phyloP scores from a whole-genome alignment of 1,284 basidiomycete species.

The Farysia itapuensis region DNA sequence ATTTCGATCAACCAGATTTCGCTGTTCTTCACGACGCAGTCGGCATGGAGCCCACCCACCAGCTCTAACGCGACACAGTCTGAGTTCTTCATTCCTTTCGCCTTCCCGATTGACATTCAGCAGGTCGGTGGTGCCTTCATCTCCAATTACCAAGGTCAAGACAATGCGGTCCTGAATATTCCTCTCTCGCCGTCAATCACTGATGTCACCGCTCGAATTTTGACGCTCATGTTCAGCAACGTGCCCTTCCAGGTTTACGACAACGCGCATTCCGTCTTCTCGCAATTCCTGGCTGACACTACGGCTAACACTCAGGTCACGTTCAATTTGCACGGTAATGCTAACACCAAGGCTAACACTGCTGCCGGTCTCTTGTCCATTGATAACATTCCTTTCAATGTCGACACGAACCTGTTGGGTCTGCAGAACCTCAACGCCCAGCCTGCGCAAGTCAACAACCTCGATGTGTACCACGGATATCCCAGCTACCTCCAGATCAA shows the following conservation, averaged over 20 bases:
- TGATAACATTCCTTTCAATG: conserved; percentile 69
- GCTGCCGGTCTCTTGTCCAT: conserved; percentile 70
- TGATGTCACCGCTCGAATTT: conserved; percentile 68
- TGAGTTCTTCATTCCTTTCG: conserved; percentile 72
- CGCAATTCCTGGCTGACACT: conserved; percentile 71
- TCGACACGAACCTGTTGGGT: conserved; percentile 69
- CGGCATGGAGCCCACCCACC: conserved; percentile 65
- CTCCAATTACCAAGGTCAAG: conserved; percentile 65
- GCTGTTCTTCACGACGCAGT: conserved; percentile 67
- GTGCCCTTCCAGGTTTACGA: conserved; percentile 69
- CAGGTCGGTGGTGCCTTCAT: conserved; percentile 70
- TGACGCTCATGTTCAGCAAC: conserved; percentile 68
- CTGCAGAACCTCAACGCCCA: conserved; percentile 70
- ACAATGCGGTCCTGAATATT: conserved; percentile 69
- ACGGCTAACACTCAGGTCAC: conserved; percentile 65
- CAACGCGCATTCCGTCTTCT: conserved; percentile 66
- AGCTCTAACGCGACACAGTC: conserved; percentile 69
- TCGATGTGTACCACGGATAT: conserved; percentile 75
- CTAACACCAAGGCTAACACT: conserved; percentile 68
- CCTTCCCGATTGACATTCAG: conserved; percentile 71
- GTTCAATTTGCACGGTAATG: conserved; percentile 67
- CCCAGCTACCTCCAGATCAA: conserved; percentile 72
- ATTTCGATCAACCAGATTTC: conserved; percentile 70
- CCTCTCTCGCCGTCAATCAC: conserved; percentile 69
- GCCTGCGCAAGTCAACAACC: conserved; percentile 67